These are phyloP conservation scores for Yamadazyma diddensiae DNA, from an alignment of 1,139 yeast genomes.

Conservation along the genomic window DNA sequence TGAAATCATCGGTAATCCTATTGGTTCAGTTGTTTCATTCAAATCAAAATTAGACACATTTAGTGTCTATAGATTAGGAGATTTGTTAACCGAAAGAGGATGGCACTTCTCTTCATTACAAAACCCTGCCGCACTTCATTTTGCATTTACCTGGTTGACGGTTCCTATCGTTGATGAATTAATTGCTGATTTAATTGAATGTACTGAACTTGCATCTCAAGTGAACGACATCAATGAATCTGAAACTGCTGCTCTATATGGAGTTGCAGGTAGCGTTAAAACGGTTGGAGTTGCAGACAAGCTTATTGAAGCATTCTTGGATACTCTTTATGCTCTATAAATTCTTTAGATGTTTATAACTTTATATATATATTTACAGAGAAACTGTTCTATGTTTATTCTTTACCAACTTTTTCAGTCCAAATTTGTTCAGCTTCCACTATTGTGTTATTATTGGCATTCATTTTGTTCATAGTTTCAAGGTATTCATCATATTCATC, in stretches of 20 bases:
- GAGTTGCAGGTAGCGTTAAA: conserved; percentile 88
- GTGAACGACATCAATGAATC: conserved; percentile 30
- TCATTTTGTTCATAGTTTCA: conserved; percentile 97
- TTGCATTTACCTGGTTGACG: conserved; percentile 80
- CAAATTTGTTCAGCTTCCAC: conserved; percentile 85
- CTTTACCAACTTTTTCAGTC: conserved; percentile 46
- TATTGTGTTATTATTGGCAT: conserved; percentile 85
- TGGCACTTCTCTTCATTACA: conserved; percentile 92
- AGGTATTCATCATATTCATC: conserved; percentile 94
- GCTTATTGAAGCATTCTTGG: conserved; percentile 75
- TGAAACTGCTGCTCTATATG: conserved; percentile 85
- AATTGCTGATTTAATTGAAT: conserved; percentile 49
- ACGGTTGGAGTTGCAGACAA: conserved; percentile 85
- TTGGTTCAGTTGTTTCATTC: conserved; percentile 79
- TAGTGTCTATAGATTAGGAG: conserved; percentile 76
- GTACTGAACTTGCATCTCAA: conserved; percentile 41
- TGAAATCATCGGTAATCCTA: conserved; percentile 79
- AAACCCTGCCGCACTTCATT: conserved; percentile 85
- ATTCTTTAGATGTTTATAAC: not conserved
- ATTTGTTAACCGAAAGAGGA: conserved; percentile 61
- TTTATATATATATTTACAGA: not conserved
- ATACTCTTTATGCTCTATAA: conserved; percentile 55
- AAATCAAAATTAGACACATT: conserved; percentile 41
- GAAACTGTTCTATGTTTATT: not conserved
- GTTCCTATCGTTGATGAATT: conserved; percentile 62